A percentile compares a stretch with the other conserved stretches of the same genome.
phyloP scores from a whole-genome alignment of 352 stramenopile genomes.

The Pythium periplocum region DNA sequence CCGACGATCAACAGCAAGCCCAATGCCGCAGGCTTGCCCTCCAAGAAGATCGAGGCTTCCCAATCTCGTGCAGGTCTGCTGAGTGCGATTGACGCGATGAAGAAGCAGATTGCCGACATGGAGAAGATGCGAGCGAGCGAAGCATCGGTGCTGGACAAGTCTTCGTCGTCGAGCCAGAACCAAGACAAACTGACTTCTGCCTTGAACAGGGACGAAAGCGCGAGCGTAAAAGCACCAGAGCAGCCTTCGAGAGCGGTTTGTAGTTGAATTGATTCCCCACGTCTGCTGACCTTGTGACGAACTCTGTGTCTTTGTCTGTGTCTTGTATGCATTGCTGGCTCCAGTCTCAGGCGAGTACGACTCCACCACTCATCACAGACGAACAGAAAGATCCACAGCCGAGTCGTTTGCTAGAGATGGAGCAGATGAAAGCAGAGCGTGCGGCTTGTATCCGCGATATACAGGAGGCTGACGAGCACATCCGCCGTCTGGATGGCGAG shows the following conservation, averaged over 20 bases:
- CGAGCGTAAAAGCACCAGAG: too few species aligned
- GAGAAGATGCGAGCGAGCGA: slow-evolving; percentile 7
- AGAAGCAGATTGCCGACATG: slow-evolving; percentile 24
- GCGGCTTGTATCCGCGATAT: slow-evolving; percentile 6
- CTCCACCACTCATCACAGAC: not conserved
- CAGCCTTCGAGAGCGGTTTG: not conserved
- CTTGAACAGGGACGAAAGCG: not conserved
- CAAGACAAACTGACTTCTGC: not conserved
- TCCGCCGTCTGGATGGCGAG: slow-evolving; percentile 17
- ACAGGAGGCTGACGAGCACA: slow-evolving; percentile 12
- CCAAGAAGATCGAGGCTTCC: not conserved
- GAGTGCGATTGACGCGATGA: slow-evolving; percentile 22
- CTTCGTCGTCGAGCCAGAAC: not conserved
- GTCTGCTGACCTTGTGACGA: not conserved
- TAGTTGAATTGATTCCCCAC: not conserved
- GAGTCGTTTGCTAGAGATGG: not conserved
- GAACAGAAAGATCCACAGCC: not conserved
- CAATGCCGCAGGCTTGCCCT: too few species aligned
- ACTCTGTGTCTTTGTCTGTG: not conserved
- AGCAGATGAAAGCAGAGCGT: slow-evolving; percentile 6
- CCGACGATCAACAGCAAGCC: too few species aligned
- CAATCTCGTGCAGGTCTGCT: slow-evolving; percentile 7
- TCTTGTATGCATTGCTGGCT: not conserved
- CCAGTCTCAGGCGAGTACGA: not conserved
- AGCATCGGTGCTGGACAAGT: not conserved